Conservation (phyloP, 192 early-diverging fungal species). For the Allomyces arbusculus region DNA sequence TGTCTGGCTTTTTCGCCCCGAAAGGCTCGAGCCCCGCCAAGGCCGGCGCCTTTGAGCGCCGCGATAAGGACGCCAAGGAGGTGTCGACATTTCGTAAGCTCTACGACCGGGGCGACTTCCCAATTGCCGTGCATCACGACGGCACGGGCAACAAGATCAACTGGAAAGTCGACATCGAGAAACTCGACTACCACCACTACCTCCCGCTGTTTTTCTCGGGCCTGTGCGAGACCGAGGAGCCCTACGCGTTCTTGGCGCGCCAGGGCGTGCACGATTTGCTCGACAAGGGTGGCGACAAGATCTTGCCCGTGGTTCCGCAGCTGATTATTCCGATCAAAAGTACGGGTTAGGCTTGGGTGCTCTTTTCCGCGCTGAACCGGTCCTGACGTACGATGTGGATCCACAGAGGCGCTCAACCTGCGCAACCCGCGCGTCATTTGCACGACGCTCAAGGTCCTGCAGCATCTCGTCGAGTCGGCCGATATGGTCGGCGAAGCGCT, state of each 20-base stretch:
- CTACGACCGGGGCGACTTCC: conserved; percentile 39
- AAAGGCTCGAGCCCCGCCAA: conserved; percentile 29
- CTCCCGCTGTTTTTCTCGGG: conserved; percentile 42
- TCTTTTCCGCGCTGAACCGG: neutral
- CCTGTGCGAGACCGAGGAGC: conserved; percentile 40
- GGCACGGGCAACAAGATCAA: conserved; percentile 46
- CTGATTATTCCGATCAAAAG: conserved; percentile 45
- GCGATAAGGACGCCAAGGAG: conserved; percentile 8
- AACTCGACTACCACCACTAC: conserved; percentile 44
- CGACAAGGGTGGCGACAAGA: conserved; percentile 37
- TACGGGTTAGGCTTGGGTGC: conserved; percentile 4
- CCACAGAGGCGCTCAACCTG: conserved; percentile 39
- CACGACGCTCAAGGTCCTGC: conserved; percentile 35
- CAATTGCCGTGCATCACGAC: conserved; percentile 37
- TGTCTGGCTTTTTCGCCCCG: conserved; percentile 32
- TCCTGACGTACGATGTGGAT: neutral
- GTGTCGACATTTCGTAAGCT: conserved; percentile 24
- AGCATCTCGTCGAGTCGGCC: conserved; percentile 38
- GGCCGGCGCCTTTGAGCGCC: conserved; percentile 28
- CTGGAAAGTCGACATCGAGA: conserved; percentile 46
- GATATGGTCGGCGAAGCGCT: conserved; percentile 44
- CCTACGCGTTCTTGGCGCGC: conserved; percentile 35
- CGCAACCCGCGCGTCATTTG: conserved; percentile 39
- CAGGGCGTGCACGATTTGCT: conserved; percentile 41
- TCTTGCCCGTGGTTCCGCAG: conserved; percentile 39